Evolutionary conservation across 83 land plant genomes (phyloP).

Genomic region (Larix sibirica): DNA sequence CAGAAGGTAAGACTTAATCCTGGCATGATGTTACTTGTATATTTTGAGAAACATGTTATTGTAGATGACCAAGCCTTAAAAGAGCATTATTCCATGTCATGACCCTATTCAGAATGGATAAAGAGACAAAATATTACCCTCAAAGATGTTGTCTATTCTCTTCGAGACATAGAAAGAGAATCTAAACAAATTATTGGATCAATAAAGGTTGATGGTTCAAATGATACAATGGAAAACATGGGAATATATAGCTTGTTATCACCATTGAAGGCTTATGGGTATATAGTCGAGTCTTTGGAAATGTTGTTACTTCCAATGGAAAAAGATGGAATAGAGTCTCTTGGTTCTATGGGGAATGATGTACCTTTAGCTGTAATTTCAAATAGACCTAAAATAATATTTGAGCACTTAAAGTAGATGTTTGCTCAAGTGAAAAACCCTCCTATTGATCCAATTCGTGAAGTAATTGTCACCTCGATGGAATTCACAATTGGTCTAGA

Average conservation of each 20-base stretch:
- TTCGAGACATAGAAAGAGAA: conserved; percentile 52
- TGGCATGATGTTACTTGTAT: conserved; percentile 99
- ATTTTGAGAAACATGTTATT: conserved; percentile 92
- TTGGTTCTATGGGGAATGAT: conserved; percentile 99
- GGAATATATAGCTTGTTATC: conserved; percentile 87
- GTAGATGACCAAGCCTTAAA: conserved; percentile 97
- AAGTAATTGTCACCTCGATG: conserved; percentile 94
- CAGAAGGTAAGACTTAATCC: conserved; percentile 95
- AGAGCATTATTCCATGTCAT: conserved; percentile 68
- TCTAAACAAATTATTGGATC: conserved; percentile 69
- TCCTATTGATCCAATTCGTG: conserved; percentile 99
- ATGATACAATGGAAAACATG: conserved; percentile 75
- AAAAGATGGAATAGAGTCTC: conserved; percentile 92
- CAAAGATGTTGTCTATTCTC: conserved; percentile 75
- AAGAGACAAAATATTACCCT: conserved; percentile 79
- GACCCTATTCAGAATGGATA: conserved; percentile 95
- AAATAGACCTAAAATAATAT: conserved; percentile 78
- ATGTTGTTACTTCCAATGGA: conserved; percentile 99
- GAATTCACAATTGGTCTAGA: conserved; percentile 99
- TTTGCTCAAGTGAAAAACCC: conserved; percentile 99
- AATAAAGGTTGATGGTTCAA: conserved; percentile 39
- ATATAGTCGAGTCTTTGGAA: conserved; percentile 92
- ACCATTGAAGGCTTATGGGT: conserved; percentile 98
- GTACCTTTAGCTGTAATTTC: conserved; percentile 98
- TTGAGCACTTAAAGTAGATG: conserved; percentile 99